phyloP scores from a whole-genome alignment of 306 rosid species.

The Lotus japonicus region DNA sequence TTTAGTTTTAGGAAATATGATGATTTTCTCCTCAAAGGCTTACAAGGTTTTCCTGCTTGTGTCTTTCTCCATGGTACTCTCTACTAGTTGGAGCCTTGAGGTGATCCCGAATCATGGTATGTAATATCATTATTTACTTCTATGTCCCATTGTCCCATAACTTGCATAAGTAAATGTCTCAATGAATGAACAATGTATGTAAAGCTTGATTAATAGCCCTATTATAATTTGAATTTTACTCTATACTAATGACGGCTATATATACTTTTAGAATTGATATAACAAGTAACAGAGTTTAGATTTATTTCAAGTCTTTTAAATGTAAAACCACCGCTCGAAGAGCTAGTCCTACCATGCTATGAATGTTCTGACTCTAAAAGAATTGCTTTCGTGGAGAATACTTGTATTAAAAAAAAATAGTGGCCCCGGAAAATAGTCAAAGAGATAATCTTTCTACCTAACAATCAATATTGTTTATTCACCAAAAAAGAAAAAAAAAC shows the following conservation, averaged over 20 bases:
- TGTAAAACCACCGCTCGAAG: too few species aligned
- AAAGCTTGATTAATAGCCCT: neutral
- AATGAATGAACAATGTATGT: neutral
- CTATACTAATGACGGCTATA: neutral
- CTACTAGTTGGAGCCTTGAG: conserved; percentile 21
- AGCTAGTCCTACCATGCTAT: too few species aligned
- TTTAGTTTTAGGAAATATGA: conserved; percentile 29
- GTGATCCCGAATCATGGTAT: conserved; percentile 28
- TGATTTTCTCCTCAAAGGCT: conserved; percentile 5
- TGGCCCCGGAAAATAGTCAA: neutral
- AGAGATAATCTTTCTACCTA: neutral
- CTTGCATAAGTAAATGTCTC: neutral
- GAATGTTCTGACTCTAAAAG: too few species aligned
- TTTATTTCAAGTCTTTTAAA: neutral
- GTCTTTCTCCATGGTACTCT: conserved; percentile 32
- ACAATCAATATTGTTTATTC: neutral
- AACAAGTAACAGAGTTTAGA: neutral
- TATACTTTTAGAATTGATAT: neutral
- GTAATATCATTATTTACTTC: neutral
- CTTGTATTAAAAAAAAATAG: neutral
- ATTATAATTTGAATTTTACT: neutral
- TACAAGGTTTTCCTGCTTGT: conserved; percentile 25
- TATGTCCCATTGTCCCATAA: too few species aligned
- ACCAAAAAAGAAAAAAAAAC: too few species aligned
- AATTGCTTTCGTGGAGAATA: too few species aligned